phyloP scores from a whole-genome alignment of 768 basidiomycete genomes.

The Russula sp. region DNA sequence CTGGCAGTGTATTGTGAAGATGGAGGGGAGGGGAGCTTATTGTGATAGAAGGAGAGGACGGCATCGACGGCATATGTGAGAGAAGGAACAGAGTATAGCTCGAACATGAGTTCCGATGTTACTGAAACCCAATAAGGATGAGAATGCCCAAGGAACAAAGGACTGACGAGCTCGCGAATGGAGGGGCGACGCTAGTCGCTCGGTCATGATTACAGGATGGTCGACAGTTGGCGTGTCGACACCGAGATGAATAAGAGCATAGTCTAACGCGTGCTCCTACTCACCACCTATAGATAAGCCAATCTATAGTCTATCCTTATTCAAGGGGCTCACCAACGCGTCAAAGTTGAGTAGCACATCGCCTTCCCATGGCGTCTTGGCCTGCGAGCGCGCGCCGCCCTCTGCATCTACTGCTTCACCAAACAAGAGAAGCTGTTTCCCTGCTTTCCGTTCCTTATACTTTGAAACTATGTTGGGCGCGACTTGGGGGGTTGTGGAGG shows the following conservation, averaged over 20 bases:
- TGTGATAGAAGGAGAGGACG: constrained; percentile 87
- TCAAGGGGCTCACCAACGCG: constrained; percentile 62
- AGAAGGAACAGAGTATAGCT: constrained; percentile 80
- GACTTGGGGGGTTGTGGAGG: constrained; percentile 46
- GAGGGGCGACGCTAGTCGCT: constrained; percentile 79
- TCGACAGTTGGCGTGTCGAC: constrained; percentile 68
- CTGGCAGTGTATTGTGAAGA: constrained; percentile 45
- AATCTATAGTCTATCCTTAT: neutral
- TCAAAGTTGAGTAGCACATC: constrained; percentile 90
- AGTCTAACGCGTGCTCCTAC: constrained; percentile 94
- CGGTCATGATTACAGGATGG: constrained; percentile 92
- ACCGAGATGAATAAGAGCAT: constrained; percentile 80
- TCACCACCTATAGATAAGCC: constrained; percentile 11
- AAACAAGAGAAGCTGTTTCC: constrained; percentile 77
- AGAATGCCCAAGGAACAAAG: neutral
- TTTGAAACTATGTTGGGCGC: constrained; percentile 71
- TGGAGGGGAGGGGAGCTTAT: constrained; percentile 38
- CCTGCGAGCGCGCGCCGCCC: constrained; percentile 70
- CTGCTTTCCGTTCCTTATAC: constrained; percentile 84
- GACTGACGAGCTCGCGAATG: constrained; percentile 80
- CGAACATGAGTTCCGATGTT: constrained; percentile 94
- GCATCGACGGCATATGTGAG: constrained; percentile 86
- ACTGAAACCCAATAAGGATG: constrained; percentile 38
- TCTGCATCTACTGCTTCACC: constrained; percentile 86
- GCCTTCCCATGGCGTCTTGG: constrained; percentile 86